Evolutionary conservation across 345 rosid species (phyloP), one percentile per base, ranked within the genome.

Genomic region (Crucihimalaya himalaica): DNA sequence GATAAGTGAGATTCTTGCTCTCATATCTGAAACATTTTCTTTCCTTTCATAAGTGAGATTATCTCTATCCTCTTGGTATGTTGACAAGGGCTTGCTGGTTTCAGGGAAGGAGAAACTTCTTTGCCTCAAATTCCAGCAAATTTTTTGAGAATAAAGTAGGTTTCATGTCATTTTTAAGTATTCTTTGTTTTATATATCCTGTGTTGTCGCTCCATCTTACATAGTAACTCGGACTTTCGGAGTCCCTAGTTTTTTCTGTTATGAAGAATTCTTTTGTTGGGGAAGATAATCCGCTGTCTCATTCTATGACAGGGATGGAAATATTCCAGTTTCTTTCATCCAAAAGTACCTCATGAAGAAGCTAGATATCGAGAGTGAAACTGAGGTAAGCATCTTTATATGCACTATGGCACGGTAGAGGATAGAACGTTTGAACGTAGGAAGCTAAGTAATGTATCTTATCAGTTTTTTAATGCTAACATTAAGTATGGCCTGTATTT

Each of bases 281-380:
- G 47, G 47, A 43, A 15, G 47, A 34, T 40, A 73, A 73, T 47
- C 32, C 23, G 18, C 2, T 66, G 16, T 74, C 52, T 69, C 58
- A 8, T 29, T 68, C 48, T 6, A 3, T 62, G 65, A 28, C 87
- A 94, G 98, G 86, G 97, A 89, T 81, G 93, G 92, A 64, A 84
- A 74, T 55, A 71, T 88, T 63, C 87, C 94, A 0, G 91, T 92
- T 74, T 90, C 92, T 42, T 84, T 79, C 67, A 81, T 95, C 80
- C 96, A 95, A 58, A 92, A 95, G 83, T 95, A 95, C 76, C 86
- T 92, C 56, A 73, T 80, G 80, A 81, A 70, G 86, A 92, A 95
- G 86, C 84, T 95, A 23, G 83, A 85, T 66, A 93, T 92, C 46
- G 29, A 71, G 27, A 81, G 71, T 78, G 98, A 88, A 72, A 75